Evolutionary conservation across 1,284 basidiomycete genomes (phyloP).

Genomic region (Pholiota adiposa): DNA sequence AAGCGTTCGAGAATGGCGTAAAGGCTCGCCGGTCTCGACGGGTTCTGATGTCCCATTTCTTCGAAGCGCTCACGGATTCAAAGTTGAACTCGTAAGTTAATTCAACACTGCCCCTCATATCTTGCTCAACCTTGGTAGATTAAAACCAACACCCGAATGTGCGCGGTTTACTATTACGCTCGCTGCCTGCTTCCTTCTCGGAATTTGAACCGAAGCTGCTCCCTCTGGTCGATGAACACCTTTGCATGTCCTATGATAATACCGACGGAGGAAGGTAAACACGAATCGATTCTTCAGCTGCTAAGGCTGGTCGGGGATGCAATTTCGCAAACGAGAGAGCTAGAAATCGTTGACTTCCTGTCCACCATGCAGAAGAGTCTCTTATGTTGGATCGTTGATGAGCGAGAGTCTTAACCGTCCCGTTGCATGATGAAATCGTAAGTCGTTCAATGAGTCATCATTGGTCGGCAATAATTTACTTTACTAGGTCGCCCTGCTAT

Average conservation of each 20-base stretch:
- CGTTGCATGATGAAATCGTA: conserved; percentile 54
- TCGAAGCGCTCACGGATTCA: conserved; percentile 26
- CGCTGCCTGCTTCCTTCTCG: not conserved
- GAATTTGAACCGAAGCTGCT: conserved; percentile 8
- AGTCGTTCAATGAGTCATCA: conserved; percentile 23
- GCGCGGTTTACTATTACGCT: conserved; percentile 3
- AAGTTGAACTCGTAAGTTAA: conserved; percentile 14
- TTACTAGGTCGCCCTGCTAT: conserved; percentile 48
- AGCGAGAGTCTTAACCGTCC: conserved; percentile 39
- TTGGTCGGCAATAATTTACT: conserved; percentile 8
- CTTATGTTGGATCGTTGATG: conserved; percentile 57
- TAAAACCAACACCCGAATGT: conserved; percentile 9
- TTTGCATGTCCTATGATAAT: conserved; percentile 15
- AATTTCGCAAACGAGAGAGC: conserved; percentile 28
- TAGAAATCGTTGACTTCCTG: conserved; percentile 29
- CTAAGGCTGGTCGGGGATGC: conserved; percentile 38
- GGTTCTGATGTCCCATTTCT: conserved; percentile 28
- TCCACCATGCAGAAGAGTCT: conserved; percentile 42
- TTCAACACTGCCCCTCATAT: no score
- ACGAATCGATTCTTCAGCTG: conserved; percentile 30
- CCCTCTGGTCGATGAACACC: conserved; percentile 21
- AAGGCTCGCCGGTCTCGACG: conserved; percentile 18
- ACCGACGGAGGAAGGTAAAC: conserved; percentile 5
- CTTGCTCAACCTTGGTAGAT: no score
- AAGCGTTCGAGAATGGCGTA: conserved; percentile 28